A percentile compares a stretch with the other conserved stretches of the same genome.
Evolutionary conservation across 169 alveolate species (phyloP).

Genomic region (Eimeria acervulina): DNA sequence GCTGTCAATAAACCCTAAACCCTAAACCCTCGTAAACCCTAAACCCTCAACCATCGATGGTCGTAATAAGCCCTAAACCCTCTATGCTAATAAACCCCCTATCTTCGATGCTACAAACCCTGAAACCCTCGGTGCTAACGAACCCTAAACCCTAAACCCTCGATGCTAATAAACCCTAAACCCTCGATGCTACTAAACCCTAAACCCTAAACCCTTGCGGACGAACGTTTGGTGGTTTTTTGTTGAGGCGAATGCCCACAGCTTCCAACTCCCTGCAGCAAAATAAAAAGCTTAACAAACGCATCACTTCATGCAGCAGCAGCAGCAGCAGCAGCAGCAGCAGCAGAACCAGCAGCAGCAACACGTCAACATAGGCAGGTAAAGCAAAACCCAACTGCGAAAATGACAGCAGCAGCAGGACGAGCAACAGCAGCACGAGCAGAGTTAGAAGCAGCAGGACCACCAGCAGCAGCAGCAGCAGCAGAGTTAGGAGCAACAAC

Average conservation of each 20-base stretch:
- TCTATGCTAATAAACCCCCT: too few species aligned
- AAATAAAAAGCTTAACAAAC: not conserved
- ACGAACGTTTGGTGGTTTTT: constrained; percentile 95
- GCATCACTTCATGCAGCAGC: not conserved
- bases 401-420: not conserved
- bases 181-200: not conserved
- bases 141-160: constrained; percentile 13
- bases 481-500: not conserved
- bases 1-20: constrained; percentile 1
- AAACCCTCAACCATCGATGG: too few species aligned
- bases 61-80: too few species aligned
- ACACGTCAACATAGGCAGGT: constrained; percentile 53
- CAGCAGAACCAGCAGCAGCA: too few species aligned
- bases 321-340: too few species aligned
- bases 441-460: not conserved
- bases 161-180: not conserved
- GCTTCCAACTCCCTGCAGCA: constrained; percentile 97
- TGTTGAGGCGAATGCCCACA: constrained; percentile 98
- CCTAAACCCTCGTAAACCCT: not conserved
- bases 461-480: not conserved
- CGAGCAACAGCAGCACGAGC: not conserved
- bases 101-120: not conserved
- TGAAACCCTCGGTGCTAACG: too few species aligned
- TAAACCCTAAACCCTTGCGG: constrained; percentile 36
- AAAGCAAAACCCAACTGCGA: not conserved